Evolutionary conservation across 169 alveolate species (phyloP).

Genomic region (Plasmodium knowlesi): DNA sequence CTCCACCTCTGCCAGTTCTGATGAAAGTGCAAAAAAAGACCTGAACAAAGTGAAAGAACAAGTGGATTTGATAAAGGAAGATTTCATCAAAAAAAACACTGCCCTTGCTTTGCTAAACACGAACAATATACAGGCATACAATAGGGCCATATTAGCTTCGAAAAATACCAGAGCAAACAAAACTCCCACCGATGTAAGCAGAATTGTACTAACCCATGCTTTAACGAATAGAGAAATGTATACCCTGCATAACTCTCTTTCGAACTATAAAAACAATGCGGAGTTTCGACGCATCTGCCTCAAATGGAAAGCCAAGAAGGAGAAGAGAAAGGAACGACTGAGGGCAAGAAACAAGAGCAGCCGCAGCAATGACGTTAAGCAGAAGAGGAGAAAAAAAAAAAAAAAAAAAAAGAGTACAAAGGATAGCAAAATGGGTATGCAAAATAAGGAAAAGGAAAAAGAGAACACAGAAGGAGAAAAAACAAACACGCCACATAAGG

Average conservation of each 20-base stretch:
- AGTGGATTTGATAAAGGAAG: conserved; percentile 58
- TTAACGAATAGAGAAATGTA: conserved; percentile 59
- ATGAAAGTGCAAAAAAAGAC: conserved; percentile 17
- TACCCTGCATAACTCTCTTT: conserved; percentile 22
- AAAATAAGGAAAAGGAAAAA: neutral
- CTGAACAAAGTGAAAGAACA: conserved; percentile 63
- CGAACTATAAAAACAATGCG: conserved; percentile 23
- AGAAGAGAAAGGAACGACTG: neutral
- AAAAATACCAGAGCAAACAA: conserved; percentile 46
- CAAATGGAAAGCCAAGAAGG: conserved; percentile 51
- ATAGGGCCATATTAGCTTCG: conserved; percentile 55
- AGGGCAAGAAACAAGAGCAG: neutral
- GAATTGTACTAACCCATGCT: conserved; percentile 58
- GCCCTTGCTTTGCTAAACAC: conserved; percentile 48
- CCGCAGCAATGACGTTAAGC: neutral
- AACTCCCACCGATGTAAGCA: conserved; percentile 55
- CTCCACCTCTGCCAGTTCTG: conserved; percentile 26
- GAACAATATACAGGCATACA: conserved; percentile 47
- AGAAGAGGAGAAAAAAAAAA: conserved; percentile 1
- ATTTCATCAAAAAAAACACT: conserved; percentile 47
- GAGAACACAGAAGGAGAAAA: neutral
- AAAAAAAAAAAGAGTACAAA: neutral
- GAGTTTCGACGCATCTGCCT: conserved; percentile 47
- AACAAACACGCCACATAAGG: neutral
- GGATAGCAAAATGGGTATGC: neutral